A percentile compares a stretch with the other conserved stretches of the same genome.
Evolutionary conservation across 2,329 filamentous ascomycete species (phyloP).

Genomic region (Alternaria rosae): DNA sequence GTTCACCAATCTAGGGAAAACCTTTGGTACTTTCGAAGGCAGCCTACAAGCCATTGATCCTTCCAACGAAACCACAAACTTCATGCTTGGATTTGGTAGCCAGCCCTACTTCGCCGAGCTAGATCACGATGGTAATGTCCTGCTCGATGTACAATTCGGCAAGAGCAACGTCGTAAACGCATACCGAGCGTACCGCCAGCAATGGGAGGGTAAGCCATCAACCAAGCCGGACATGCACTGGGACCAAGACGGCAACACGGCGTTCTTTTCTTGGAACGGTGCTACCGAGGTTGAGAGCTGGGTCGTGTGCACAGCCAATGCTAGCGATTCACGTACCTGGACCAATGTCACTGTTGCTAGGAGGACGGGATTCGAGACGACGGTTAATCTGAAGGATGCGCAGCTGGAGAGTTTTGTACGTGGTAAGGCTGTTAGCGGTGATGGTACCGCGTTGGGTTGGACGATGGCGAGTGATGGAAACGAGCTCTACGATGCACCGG

Average conservation of each 20-base stretch:
- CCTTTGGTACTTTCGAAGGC: conserved; percentile 50
- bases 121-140: conserved; percentile 46
- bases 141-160: conserved; percentile 55
- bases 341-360: conserved; percentile 15
- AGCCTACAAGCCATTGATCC: conserved; percentile 49
- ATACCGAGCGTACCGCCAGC: conserved; percentile 47
- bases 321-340: conserved; percentile 20
- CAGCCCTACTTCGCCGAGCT: conserved; percentile 59
- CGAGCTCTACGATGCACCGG: conserved; percentile 16
- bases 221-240: conserved; percentile 26
- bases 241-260: conserved; percentile 14
- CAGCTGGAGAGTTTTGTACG: conserved; percentile 18
- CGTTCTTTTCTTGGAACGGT: conserved; percentile 39
- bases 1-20: conserved; percentile 51
- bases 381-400: conserved; percentile 9
- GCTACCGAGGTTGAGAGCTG: conserved; percentile 35
- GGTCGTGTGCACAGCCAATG: conserved; percentile 37
- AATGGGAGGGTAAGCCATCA: conserved; percentile 29
- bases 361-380: conserved; percentile 26
- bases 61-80: conserved; percentile 48
- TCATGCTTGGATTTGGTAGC: conserved; percentile 59
- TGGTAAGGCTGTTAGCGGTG: conserved; percentile 16
- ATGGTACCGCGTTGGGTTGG: conserved; percentile 14
- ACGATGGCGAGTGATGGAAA: conserved; percentile 16
- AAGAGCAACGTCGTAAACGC: conserved; percentile 41